These are phyloP conservation scores for Suhomyces vadensis DNA, from an alignment of 805 yeast species.

Conservation along the genomic window DNA sequence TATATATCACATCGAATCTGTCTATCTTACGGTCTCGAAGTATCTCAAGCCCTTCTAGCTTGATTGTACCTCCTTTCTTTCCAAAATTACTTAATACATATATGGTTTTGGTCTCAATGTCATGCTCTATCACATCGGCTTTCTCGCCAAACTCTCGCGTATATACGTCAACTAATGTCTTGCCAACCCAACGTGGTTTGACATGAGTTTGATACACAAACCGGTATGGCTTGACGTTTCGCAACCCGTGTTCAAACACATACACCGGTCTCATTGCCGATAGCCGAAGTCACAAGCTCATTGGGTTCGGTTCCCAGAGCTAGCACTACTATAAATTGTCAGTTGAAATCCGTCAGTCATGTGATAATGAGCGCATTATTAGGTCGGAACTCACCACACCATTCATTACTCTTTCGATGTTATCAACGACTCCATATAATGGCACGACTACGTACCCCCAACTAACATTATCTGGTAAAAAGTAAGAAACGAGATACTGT, in stretches of 20 bases:
- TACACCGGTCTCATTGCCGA: not conserved
- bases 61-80: constrained; percentile 14
- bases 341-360: not conserved
- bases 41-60: constrained; percentile 23
- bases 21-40: constrained; percentile 9
- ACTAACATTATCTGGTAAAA: too few species aligned
- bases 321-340: not conserved
- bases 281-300: too few species aligned
- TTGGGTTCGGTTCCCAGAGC: too few species aligned
- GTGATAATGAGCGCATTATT: not conserved
- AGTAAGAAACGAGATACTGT: too few species aligned
- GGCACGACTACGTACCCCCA: too few species aligned
- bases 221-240: constrained; percentile 40
- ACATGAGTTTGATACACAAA: constrained; percentile 31
- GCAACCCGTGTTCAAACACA: constrained; percentile 28
- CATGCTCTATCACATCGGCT: constrained; percentile 22
- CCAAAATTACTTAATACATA: constrained; percentile 28
- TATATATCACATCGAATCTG: constrained; percentile 20
- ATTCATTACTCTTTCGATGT: too few species aligned
- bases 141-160: constrained; percentile 36
- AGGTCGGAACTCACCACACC: too few species aligned
- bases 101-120: constrained; percentile 25
- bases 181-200: constrained; percentile 41
- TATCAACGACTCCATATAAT: too few species aligned
- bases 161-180: constrained; percentile 32